Evolutionary conservation across 1,284 basidiomycete genomes (phyloP).

Genomic region (Malassezia arunalokei): DNA sequence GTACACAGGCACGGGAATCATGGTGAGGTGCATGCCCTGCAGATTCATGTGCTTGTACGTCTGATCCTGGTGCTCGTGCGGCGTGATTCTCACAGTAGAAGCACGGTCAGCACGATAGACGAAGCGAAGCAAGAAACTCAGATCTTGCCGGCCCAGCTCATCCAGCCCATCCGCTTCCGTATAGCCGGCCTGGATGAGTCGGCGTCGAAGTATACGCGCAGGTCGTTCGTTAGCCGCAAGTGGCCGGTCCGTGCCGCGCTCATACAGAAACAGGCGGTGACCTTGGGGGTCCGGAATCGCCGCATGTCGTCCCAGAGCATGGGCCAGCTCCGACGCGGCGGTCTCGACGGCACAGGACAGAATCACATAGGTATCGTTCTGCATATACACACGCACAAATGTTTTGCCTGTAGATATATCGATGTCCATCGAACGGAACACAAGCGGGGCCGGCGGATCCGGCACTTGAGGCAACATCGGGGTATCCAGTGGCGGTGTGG

Average conservation of each 20-base stretch:
- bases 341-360: slow-evolving; percentile 57
- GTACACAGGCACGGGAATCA: slow-evolving; percentile 81
- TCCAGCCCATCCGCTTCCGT: slow-evolving; percentile 68
- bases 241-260: slow-evolving; percentile 41
- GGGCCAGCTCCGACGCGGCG: slow-evolving; percentile 57
- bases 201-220: slow-evolving; percentile 67
- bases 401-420: slow-evolving; percentile 32
- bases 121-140: slow-evolving; percentile 77
- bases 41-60: slow-evolving; percentile 72
- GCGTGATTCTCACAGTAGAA: slow-evolving; percentile 40
- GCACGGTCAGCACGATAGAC: slow-evolving; percentile 59
- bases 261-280: slow-evolving; percentile 40
- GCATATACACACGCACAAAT: slow-evolving; percentile 63
- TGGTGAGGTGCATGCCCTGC: slow-evolving; percentile 67
- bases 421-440: not conserved
- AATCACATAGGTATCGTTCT: slow-evolving; percentile 63
- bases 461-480: not conserved
- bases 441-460: not conserved
- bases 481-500: not conserved
- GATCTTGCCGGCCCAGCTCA: slow-evolving; percentile 65
- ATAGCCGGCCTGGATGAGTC: slow-evolving; percentile 83
- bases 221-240: slow-evolving; percentile 63
- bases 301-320: slow-evolving; percentile 24
- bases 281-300: slow-evolving; percentile 20
- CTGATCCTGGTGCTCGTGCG: slow-evolving; percentile 35